phyloP scores from a whole-genome alignment of 768 basidiomycete genomes.

The Collybiopsis confluens region DNA sequence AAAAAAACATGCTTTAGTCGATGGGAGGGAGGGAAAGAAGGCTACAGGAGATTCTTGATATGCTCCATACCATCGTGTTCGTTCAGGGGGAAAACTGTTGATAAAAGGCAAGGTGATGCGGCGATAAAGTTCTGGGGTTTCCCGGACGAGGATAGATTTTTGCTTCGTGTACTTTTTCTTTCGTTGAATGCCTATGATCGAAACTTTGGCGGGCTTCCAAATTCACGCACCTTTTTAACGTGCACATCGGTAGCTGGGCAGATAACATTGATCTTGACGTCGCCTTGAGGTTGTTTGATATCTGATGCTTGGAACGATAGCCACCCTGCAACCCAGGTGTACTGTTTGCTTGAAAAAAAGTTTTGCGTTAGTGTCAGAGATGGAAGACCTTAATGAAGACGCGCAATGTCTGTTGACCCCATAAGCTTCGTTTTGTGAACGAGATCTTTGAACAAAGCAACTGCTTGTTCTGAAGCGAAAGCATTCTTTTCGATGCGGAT shows the following conservation, averaged over 20 bases:
- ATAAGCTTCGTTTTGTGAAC: slow-evolving; percentile 44
- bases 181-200: not conserved
- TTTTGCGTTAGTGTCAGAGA: too few relatives aligned
- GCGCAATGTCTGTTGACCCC: slow-evolving; percentile 65
- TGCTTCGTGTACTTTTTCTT: slow-evolving; percentile 69
- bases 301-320: slow-evolving; percentile 28
- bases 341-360: slow-evolving; percentile 49
- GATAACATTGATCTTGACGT: slow-evolving; percentile 81
- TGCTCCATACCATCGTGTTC: slow-evolving; percentile 79
- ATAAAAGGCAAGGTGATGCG: slow-evolving; percentile 78
- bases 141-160: slow-evolving; percentile 63
- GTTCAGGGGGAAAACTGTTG: slow-evolving; percentile 60
- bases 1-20: too few relatives aligned
- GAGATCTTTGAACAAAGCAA: slow-evolving; percentile 32
- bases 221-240: slow-evolving; percentile 62
- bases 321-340: slow-evolving; percentile 79
- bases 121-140: slow-evolving; percentile 78
- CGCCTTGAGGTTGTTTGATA: slow-evolving; percentile 39
- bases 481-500: slow-evolving; percentile 77
- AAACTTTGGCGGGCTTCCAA: not conserved
- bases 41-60: too few relatives aligned
- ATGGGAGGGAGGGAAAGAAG: too few relatives aligned
- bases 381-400: too few relatives aligned
- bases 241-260: slow-evolving; percentile 89
- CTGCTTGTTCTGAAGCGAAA: slow-evolving; percentile 40